Percentiles rank a stretch among this genome's conserved stretches.
phyloP scores from a whole-genome alignment of 2,329 filamentous ascomycete species.

The Seiridium unicorne region DNA sequence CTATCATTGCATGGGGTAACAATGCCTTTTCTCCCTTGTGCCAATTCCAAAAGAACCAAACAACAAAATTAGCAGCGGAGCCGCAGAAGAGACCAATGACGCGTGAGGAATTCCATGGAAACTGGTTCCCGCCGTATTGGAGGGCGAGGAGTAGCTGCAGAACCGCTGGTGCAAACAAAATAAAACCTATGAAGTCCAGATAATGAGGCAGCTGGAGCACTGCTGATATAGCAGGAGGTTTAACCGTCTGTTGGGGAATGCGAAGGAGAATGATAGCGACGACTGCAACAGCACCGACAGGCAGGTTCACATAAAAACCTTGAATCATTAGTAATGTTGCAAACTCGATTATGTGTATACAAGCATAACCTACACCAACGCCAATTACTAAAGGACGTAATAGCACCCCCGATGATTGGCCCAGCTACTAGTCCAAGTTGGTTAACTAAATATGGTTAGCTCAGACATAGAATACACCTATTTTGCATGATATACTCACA shows the following conservation, averaged over 20 bases:
- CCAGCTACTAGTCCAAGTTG: conserved; percentile 43
- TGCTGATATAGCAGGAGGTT: conserved; percentile 13
- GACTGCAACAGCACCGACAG: conserved; percentile 35
- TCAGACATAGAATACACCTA: not conserved
- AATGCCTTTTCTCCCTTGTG: conserved; percentile 45
- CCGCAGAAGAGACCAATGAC: conserved; percentile 38
- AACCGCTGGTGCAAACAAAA: conserved; percentile 34
- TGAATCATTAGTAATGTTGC: no score
- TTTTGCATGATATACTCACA: not conserved
- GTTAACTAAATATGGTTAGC: conserved; percentile 17
- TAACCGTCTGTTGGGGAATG: conserved; percentile 33
- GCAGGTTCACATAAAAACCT: conserved; percentile 47
- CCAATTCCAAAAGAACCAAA: conserved; percentile 41
- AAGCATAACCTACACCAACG: conserved; percentile 36
- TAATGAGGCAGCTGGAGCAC: conserved; percentile 19
- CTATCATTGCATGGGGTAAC: conserved; percentile 44
- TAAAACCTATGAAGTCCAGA: conserved; percentile 40
- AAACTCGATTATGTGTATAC: not conserved
- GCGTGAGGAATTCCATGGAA: conserved; percentile 32
- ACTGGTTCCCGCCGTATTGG: conserved; percentile 34
- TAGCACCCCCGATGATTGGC: conserved; percentile 43
- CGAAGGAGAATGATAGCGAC: conserved; percentile 25
- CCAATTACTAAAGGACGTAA: conserved; percentile 39
- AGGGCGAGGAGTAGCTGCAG: conserved; percentile 43
- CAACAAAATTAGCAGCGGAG: conserved; percentile 23